A percentile compares a stretch with the other conserved stretches of the same genome.
Evolutionary conservation across 2,329 filamentous ascomycete genomes (phyloP).

Genomic region (Paraconiothyrium sp.): DNA sequence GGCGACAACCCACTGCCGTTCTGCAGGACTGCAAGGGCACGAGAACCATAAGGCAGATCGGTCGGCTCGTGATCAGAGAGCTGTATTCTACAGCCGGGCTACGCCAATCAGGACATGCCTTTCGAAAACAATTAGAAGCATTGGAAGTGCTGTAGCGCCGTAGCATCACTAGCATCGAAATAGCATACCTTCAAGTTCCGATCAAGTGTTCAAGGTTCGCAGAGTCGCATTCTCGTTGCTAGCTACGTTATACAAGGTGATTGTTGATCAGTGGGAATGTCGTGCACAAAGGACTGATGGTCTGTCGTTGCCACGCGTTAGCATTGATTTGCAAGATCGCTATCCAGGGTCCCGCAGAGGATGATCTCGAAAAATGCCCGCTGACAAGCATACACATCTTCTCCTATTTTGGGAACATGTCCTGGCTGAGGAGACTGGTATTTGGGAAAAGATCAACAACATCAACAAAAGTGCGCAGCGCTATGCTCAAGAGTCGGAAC

Average conservation of each 20-base stretch:
- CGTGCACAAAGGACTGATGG: neutral
- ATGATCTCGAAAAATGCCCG: slow-evolving; percentile 17
- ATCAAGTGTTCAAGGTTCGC: neutral
- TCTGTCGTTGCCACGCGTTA: neutral
- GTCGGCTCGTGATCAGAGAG: slow-evolving; percentile 19
- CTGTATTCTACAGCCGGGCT: slow-evolving; percentile 21
- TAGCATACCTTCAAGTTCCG: neutral
- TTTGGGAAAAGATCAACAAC: slow-evolving; percentile 1
- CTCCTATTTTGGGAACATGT: slow-evolving; percentile 1
- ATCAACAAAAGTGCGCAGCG: neutral
- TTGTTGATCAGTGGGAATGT: neutral
- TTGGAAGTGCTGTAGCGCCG: neutral
- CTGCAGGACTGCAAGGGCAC: slow-evolving; percentile 22
- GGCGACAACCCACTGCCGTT: slow-evolving; percentile 23
- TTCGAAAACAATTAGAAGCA: slow-evolving; percentile 17
- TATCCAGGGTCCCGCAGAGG: slow-evolving; percentile 10
- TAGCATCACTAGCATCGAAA: neutral
- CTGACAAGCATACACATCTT: neutral
- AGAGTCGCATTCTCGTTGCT: neutral
- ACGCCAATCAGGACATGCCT: slow-evolving; percentile 30
- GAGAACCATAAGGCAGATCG: slow-evolving; percentile 26
- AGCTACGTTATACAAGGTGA: neutral
- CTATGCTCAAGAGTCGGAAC: neutral
- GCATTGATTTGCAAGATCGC: slow-evolving; percentile 13
- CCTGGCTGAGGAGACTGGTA: neutral